Evolutionary conservation across 345 rosid species (phyloP).

Genomic region (Garcia nutans): DNA sequence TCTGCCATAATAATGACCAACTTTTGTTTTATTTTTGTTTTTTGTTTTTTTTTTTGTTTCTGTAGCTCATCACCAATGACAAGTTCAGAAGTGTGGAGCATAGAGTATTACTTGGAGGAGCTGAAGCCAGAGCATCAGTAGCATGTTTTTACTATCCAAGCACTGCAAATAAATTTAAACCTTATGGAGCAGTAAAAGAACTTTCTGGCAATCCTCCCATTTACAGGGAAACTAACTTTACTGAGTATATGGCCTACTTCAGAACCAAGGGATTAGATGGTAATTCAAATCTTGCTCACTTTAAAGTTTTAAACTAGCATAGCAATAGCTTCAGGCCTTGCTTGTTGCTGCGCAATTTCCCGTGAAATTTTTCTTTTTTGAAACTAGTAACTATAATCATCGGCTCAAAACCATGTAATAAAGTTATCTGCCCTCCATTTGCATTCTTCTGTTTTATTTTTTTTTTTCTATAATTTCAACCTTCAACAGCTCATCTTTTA

Average conservation of each 20-base stretch:
- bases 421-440: neutral
- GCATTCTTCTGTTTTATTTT: neutral
- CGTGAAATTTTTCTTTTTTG: no score
- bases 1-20: no score
- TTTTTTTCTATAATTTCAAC: neutral
- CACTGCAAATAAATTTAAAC: slow-evolving; percentile 26
- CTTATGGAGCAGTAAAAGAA: slow-evolving; percentile 40
- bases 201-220: slow-evolving; percentile 35
- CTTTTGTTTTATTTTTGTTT: no score
- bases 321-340: neutral
- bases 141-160: slow-evolving; percentile 47
- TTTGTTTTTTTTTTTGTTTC: neutral
- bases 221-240: slow-evolving; percentile 35
- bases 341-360: neutral
- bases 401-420: neutral
- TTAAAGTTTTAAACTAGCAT: slow-evolving; percentile 34
- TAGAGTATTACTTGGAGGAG: slow-evolving; percentile 29
- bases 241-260: slow-evolving; percentile 37
- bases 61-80: slow-evolving; percentile 34
- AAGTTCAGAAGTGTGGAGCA: slow-evolving; percentile 44
- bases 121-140: slow-evolving; percentile 28
- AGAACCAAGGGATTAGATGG: slow-evolving; percentile 46
- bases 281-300: slow-evolving; percentile 38
- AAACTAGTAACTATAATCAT: neutral
- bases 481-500: neutral